Evolutionary conservation across 768 basidiomycete species (phyloP).

Genomic region (Mycena metata): DNA sequence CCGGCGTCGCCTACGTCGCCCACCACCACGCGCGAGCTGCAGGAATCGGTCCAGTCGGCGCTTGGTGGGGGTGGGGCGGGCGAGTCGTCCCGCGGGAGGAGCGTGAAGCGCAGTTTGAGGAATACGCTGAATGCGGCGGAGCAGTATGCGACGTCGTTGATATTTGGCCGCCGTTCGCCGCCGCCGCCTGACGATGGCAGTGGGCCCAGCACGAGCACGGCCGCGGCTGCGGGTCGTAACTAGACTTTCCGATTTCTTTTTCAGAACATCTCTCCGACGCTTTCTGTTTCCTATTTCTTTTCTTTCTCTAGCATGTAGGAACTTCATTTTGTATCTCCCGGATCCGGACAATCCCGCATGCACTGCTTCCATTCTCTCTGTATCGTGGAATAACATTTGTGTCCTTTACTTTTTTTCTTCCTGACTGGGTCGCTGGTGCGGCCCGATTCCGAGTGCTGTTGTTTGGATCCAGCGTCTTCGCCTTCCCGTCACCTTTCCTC

Average conservation of each 20-base stretch:
- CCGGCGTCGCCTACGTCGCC: conserved; percentile 50
- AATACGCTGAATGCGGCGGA: conserved; percentile 80
- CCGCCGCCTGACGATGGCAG: conserved; percentile 24
- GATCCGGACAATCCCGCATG: conserved; percentile 15
- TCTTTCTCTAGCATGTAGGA: conserved; percentile 16
- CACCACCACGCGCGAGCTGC: conserved; percentile 54
- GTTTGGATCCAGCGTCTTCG: not conserved
- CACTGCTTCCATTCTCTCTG: conserved; percentile 4
- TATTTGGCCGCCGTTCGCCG: conserved; percentile 68
- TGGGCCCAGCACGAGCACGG: conserved; percentile 7
- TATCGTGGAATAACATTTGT: conserved; percentile 9
- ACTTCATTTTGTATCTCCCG: conserved; percentile 30
- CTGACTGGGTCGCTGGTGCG: too few species aligned
- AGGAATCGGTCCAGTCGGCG: conserved; percentile 53
- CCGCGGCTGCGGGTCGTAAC: not conserved
- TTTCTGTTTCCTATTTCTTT: not conserved
- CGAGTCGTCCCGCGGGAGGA: conserved; percentile 61
- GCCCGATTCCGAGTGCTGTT: not conserved
- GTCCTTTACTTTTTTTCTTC: too few species aligned
- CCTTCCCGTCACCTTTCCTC: not conserved
- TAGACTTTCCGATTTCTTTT: conserved; percentile 7
- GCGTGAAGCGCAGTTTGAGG: conserved; percentile 74
- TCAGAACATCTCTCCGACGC: not conserved
- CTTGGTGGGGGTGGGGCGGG: conserved; percentile 47
- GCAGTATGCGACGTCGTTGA: conserved; percentile 73